Evolutionary conservation across 2,329 filamentous ascomycete genomes (phyloP), one percentile per base, ranked within the genome.

Genomic region (Pseudogymnoascus sp.): DNA sequence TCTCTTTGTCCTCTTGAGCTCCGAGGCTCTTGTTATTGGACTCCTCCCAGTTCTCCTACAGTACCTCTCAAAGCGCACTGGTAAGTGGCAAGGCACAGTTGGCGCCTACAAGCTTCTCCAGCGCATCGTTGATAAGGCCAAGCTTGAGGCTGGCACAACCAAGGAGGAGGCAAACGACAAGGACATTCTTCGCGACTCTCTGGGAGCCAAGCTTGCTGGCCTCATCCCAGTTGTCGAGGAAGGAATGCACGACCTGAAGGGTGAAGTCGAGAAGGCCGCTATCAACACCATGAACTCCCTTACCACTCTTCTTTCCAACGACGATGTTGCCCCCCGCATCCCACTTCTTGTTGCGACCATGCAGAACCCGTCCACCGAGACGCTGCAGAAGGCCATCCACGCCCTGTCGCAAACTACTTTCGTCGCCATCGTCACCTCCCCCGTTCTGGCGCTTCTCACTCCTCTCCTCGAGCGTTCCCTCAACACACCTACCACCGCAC

Each of bases 341-440:
- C 91, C 92, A 5, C 84, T 97, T 2, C 82, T 99, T 56, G 86
- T 99, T 74, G 90, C 95, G 72, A 89, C 90, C 56, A 96, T 99
- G 86, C 90, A 96, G 73, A 86, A 96, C 68, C 94, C 94, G 5
- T 96, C 90, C 9, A 80, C 89, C 12, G 85, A 95, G 73, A 90
- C 88, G 26, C 81, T 95, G 60, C 90, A 96, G 72, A 96, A 96
- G 78, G 92, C 94, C 30, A 97, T 99, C 65, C 94, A 96, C 71
- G 94, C 92, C 48, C 80, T 99, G 48, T 96, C 92, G 3, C 90
- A 95, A 77, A 99, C 94, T 9, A 99, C 94, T n/a, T 99, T 99
- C 67, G 94, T 99, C 59, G 92, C 94, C 60, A 82, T 95, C 65
- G 94, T 99, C 67, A 96, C 91, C 10, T 96, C 92, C 7, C 94